Conservation (phyloP, 306 rosid genomes). For the Corylus americana region DNA sequence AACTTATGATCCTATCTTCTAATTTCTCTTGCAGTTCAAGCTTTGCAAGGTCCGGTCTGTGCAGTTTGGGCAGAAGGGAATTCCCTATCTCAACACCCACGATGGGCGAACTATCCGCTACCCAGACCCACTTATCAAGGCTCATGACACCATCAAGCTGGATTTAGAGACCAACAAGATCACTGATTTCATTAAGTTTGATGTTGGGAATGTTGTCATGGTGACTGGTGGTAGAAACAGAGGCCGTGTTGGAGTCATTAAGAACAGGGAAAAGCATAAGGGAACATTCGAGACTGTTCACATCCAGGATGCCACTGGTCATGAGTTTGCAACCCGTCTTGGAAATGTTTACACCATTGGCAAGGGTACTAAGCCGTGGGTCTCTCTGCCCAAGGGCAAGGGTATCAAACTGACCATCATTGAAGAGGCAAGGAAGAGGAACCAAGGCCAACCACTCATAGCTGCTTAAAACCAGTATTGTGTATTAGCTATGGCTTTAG, state of each 20-base stretch:
- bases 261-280: conserved; percentile 83
- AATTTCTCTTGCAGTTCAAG: conserved; percentile 51
- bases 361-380: conserved; percentile 73
- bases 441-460: conserved; percentile 45
- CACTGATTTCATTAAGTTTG: conserved; percentile 65
- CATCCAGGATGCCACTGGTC: conserved; percentile 75
- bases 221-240: conserved; percentile 82
- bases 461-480: conserved; percentile 29
- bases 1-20: background rate
- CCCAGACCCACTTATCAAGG: conserved; percentile 80
- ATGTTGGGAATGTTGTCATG: conserved; percentile 81
- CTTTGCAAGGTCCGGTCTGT: conserved; percentile 81
- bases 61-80: conserved; percentile 79
- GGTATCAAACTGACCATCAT: conserved; percentile 77
- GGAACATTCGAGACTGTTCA: conserved; percentile 76
- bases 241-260: conserved; percentile 79
- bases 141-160: conserved; percentile 81
- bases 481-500: conserved; percentile 21
- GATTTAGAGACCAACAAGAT: conserved; percentile 72
- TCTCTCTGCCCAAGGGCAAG: conserved; percentile 76
- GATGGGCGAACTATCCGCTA: conserved; percentile 90
- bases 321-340: conserved; percentile 73
- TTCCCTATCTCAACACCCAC: conserved; percentile 73
- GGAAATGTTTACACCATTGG: conserved; percentile 74
- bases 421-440: conserved; percentile 78